phyloP scores from a whole-genome alignment of 1,284 basidiomycete species.

The Trametes versicolor region DNA sequence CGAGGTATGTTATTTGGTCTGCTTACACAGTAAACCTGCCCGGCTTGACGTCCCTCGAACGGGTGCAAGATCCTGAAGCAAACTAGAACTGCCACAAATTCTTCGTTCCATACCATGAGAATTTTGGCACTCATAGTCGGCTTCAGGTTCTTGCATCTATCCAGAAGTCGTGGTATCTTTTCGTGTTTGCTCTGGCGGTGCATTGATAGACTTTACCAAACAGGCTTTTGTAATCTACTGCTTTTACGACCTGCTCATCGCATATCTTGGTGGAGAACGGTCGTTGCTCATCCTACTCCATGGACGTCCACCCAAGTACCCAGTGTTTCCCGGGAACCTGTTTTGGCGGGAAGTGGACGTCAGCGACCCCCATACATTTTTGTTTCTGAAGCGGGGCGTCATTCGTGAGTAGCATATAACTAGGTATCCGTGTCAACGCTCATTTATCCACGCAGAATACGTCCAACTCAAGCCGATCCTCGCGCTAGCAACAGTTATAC shows the following conservation, averaged over 20 bases:
- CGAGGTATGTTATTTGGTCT: constrained; percentile 69
- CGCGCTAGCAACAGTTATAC: constrained; percentile 84
- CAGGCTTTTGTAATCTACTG: constrained; percentile 98
- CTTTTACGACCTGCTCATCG: constrained; percentile 85
- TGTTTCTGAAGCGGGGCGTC: constrained; percentile 95
- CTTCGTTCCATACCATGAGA: too few species aligned
- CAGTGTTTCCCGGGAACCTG: constrained; percentile 86
- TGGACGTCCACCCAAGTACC: constrained; percentile 87
- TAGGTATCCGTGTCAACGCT: constrained; percentile 10
- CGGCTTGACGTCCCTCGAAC: too few species aligned
- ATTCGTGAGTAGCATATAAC: constrained; percentile 75
- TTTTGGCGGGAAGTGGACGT: constrained; percentile 86
- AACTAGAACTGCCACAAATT: too few species aligned
- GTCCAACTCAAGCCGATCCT: constrained; percentile 96
- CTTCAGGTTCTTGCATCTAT: too few species aligned
- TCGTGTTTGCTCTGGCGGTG: constrained; percentile 12
- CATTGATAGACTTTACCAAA: neutral
- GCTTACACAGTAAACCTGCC: too few species aligned
- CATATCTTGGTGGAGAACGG: constrained; percentile 93
- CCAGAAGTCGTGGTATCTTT: too few species aligned
- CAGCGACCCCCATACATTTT: constrained; percentile 93
- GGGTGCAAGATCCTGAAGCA: too few species aligned
- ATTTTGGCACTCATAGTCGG: too few species aligned
- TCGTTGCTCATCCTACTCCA: constrained; percentile 92
- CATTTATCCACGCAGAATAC: constrained; percentile 74